Evolutionary conservation across 2,329 filamentous ascomycete species (phyloP), one percentile per base, ranked within the genome.

Genomic region (Aureobasidium melanogenum): DNA sequence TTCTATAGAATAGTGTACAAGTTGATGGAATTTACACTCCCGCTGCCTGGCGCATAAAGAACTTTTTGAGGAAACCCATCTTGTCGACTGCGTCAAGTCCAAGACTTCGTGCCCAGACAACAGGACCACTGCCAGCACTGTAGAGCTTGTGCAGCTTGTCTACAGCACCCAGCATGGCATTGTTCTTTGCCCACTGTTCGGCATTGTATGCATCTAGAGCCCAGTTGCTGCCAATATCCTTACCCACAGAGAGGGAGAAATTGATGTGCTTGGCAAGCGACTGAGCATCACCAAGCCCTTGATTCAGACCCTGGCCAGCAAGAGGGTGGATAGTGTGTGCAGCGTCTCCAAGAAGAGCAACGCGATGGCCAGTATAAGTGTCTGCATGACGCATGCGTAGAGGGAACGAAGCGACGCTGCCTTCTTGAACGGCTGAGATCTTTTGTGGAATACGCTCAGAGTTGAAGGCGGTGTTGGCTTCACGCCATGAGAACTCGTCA

Each of bases 61-160:
- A 90, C 47, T 81, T 83, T 80, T 97, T 97, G 61, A 96, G 69
- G 39, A 88, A 84, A 0, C 84, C 82, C 69, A 96, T 70, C 2
- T 83, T 81, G 74, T 97, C 87, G 64, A 97, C 88, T 8, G 88
- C 84, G 64, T 80, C 83, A 64, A 97, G 74, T 0, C 93, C 93
- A 50, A 91, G 70, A 58, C 89, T 92, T 64, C 93, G 82, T 55
- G 92, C 78, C 67, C 88, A 87, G 19, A 96, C 88, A 36, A 97
- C 75, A 0, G 91, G 91, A 0, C 89, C 89, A 63, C 83, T 86
- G 24, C 85, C 85, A 0, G 90, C 84, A n/a, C 87, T 88, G 74
- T 96, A 97, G 46, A 97, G 76, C 77, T 93, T 96, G 74, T 97
- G 91, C 67, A 97, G 78, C 76, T 97, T 93, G 76, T 97, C 93